A percentile compares a stretch with the other conserved stretches of the same genome.
Evolutionary conservation across 345 rosid species (phyloP).

Genomic region (Brassica carinata): DNA sequence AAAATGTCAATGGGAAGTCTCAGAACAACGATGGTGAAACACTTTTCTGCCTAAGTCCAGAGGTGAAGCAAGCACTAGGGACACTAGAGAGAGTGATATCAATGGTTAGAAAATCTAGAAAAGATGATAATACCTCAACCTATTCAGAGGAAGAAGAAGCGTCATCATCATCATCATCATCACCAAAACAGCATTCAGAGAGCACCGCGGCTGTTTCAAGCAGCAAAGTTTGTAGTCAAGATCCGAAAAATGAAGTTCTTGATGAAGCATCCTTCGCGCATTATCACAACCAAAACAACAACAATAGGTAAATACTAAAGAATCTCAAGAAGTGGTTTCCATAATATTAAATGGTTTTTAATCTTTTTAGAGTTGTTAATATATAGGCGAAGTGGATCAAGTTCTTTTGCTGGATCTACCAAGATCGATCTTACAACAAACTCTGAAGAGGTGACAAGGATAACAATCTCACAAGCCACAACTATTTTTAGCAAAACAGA

Average conservation of each 20-base stretch:
- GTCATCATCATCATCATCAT: neutral
- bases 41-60: constrained; percentile 51
- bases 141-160: constrained; percentile 46
- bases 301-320: constrained; percentile 4
- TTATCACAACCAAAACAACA: constrained; percentile 5
- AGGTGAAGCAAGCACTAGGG: constrained; percentile 73
- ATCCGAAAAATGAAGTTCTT: constrained; percentile 25
- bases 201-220: constrained; percentile 36
- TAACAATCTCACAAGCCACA: constrained; percentile 39
- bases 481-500: constrained; percentile 26
- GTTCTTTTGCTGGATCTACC: constrained; percentile 49
- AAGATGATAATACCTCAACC: constrained; percentile 33
- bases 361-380: neutral
- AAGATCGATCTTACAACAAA: constrained; percentile 33
- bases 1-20: constrained; percentile 12
- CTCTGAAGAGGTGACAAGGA: constrained; percentile 23
- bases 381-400: constrained; percentile 52
- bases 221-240: constrained; percentile 38
- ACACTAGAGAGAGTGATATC: constrained; percentile 71
- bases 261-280: constrained; percentile 44
- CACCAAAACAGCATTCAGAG: constrained; percentile 20
- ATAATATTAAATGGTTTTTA: neutral
- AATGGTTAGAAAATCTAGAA: constrained; percentile 50
- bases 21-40: constrained; percentile 37
- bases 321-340: neutral